These are phyloP conservation scores for Paramecium octaurelia DNA, from an alignment of 73 alveolate genomes.

Conservation along the genomic window DNA sequence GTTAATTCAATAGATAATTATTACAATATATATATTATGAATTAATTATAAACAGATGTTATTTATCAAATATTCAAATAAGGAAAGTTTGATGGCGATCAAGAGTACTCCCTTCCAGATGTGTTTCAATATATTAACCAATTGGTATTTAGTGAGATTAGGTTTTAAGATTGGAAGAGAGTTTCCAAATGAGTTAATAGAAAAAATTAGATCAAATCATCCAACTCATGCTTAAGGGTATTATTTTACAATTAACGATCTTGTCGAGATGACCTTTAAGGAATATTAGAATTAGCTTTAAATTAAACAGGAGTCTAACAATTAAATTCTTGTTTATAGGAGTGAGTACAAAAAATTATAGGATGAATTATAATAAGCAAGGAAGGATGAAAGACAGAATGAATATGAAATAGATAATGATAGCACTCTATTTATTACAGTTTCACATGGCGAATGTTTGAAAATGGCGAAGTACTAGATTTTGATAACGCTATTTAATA, in stretches of 20 bases:
- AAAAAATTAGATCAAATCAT: not conserved
- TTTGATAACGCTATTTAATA: not conserved
- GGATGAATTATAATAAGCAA: conserved; percentile 2
- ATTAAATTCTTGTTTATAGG: not conserved
- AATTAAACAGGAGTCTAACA: not conserved
- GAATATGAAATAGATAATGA: conserved; percentile 41
- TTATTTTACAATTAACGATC: not conserved
- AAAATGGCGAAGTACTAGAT: not conserved
- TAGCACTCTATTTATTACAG: not conserved
- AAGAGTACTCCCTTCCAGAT: not conserved
- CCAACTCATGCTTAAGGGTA: not conserved
- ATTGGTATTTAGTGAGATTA: not conserved
- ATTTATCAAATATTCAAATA: not conserved
- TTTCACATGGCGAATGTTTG: not conserved
- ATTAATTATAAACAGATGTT: conserved; percentile 25
- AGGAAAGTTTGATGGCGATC: not conserved
- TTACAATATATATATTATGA: not conserved
- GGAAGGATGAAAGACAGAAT: not conserved
- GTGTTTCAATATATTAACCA: not conserved
- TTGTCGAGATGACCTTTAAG: not conserved
- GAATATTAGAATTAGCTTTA: not conserved
- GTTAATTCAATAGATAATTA: not conserved
- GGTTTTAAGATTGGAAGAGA: not conserved
- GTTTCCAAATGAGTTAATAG: conserved; percentile 26
- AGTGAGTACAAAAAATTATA: not conserved